These are phyloP conservation scores for Dillenia turbinata DNA, from an alignment of 164 flowering plant genomes.

Conservation along the genomic window DNA sequence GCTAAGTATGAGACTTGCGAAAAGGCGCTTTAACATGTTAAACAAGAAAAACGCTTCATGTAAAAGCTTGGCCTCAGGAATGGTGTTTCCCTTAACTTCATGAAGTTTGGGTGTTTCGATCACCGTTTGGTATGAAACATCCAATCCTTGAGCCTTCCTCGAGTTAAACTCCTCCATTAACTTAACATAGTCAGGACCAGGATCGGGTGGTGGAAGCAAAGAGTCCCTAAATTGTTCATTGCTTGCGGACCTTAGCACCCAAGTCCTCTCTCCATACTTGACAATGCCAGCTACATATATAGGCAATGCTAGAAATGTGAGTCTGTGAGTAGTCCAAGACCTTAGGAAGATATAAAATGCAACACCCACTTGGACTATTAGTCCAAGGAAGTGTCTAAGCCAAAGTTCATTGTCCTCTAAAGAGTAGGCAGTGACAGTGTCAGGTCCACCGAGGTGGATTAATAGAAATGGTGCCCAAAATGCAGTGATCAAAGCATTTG, in stretches of 20 bases:
- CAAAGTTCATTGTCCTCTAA: constrained; percentile 15
- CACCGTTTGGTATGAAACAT: not conserved
- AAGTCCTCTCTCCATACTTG: constrained; percentile 22
- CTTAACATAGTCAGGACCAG: constrained; percentile 18
- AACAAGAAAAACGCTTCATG: constrained; percentile 5
- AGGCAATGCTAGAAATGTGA: constrained; percentile 5
- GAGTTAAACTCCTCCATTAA: constrained; percentile 12
- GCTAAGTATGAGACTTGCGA: constrained; percentile 1
- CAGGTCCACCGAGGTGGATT: constrained; percentile 13
- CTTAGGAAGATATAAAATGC: not conserved
- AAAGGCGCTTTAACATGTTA: constrained; percentile 1
- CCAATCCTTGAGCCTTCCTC: constrained; percentile 10
- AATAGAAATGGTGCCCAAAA: constrained; percentile 16
- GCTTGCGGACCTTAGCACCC: constrained; percentile 17
- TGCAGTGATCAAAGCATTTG: not conserved
- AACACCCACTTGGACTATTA: not conserved
- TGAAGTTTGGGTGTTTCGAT: no score
- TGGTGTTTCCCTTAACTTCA: no score
- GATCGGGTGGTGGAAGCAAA: constrained; percentile 10
- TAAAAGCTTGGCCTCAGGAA: not conserved
- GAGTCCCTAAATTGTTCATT: constrained; percentile 11
- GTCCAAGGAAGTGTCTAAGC: constrained; percentile 7
- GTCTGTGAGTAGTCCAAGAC: not conserved
- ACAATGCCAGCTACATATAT: constrained; percentile 15
- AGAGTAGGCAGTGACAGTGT: constrained; percentile 12